Evolutionary conservation across 1,284 basidiomycete species (phyloP).

Genomic region (Kwoniella shivajii): DNA sequence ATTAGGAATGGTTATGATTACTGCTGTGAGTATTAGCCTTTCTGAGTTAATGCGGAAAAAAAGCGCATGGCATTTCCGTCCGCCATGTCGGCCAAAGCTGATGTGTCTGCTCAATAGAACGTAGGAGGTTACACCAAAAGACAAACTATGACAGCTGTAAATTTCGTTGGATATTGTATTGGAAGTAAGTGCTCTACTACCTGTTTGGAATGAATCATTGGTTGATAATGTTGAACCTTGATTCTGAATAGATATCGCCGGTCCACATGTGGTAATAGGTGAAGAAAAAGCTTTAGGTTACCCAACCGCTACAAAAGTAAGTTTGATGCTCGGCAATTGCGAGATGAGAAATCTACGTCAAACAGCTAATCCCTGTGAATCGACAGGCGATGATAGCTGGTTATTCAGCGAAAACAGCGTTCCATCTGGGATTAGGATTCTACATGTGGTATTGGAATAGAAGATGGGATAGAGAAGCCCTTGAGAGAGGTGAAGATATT

Average conservation of each 20-base stretch:
- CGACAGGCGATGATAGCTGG: constrained; percentile 27
- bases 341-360: too few species aligned
- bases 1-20: constrained; percentile 28
- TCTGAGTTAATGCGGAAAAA: too few species aligned
- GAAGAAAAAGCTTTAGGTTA: constrained; percentile 18
- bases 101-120: constrained; percentile 20
- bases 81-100: too few species aligned
- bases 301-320: constrained; percentile 20
- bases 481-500: constrained; percentile 5
- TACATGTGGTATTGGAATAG: constrained; percentile 25
- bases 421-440: constrained; percentile 16
- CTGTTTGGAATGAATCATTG: background rate
- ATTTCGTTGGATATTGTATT: constrained; percentile 27
- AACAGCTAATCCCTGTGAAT: too few species aligned
- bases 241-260: constrained; percentile 29
- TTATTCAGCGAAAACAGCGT: constrained; percentile 22
- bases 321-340: too few species aligned
- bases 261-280: constrained; percentile 22
- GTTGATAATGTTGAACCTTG: background rate
- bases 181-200: constrained; percentile 17
- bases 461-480: constrained; percentile 12
- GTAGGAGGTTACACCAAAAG: constrained; percentile 31
- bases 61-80: too few species aligned
- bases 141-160: constrained; percentile 15
- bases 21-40: constrained; percentile 16